A percentile compares a stretch with the other conserved stretches of the same genome.
phyloP scores from a whole-genome alignment of 495 filamentous ascomycete species.

The Cercophora samala region DNA sequence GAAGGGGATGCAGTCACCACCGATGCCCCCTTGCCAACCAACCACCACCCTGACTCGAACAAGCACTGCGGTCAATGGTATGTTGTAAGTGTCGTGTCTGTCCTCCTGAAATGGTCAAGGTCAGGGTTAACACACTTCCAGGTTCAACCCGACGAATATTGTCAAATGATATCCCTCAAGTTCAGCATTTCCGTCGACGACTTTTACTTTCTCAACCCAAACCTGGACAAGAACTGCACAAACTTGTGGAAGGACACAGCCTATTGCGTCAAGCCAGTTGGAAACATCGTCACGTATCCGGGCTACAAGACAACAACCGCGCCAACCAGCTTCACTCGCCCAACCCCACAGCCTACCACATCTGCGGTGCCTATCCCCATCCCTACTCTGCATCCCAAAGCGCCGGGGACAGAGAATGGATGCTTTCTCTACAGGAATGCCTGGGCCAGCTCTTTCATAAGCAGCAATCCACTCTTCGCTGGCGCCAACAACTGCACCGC shows the following conservation, averaged over 20 bases:
- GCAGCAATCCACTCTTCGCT: no score
- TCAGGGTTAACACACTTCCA: no score
- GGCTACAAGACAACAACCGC: conserved; percentile 13
- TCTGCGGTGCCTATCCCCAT: no score
- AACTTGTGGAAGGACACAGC: conserved; percentile 20
- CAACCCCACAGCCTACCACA: no score
- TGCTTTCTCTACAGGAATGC: background rate
- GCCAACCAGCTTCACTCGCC: background rate
- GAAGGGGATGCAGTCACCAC: no score
- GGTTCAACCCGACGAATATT: conserved; percentile 28
- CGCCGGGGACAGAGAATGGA: background rate
- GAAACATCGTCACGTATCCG: conserved; percentile 19
- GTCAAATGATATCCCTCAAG: conserved; percentile 27
- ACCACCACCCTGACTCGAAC: no score
- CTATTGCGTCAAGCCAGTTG: conserved; percentile 24
- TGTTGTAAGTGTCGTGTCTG: no score
- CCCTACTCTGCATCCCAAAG: background rate
- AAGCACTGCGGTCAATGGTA: no score
- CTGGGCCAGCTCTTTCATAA: no score
- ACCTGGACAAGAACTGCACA: conserved; percentile 33
- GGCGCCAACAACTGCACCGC: no score
- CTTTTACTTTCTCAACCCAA: conserved; percentile 33
- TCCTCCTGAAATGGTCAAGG: no score
- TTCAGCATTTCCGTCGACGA: conserved; percentile 28
- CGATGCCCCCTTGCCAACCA: no score